Evolutionary conservation across 2,329 filamentous ascomycete species (phyloP).

Genomic region (Elsinoe arachidis): DNA sequence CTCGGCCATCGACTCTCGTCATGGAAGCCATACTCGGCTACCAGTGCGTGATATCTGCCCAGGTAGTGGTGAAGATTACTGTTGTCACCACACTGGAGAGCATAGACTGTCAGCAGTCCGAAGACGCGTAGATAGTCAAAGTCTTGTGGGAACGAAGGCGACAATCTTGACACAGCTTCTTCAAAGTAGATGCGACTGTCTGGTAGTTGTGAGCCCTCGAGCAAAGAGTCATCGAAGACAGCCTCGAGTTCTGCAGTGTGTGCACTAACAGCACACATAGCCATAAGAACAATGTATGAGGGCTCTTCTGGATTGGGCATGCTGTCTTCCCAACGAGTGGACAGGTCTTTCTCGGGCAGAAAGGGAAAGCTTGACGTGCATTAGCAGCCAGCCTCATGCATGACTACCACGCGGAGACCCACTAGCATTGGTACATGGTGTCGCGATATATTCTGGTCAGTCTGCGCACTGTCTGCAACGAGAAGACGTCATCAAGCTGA

Average conservation of each 20-base stretch:
- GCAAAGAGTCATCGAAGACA: background rate
- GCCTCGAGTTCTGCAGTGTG: background rate
- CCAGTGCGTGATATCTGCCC: background rate
- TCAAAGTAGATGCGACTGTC: background rate
- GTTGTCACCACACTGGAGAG: background rate
- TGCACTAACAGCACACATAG: background rate
- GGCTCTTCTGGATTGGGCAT: background rate
- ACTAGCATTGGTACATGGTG: background rate
- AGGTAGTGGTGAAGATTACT: background rate
- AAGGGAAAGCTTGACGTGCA: background rate
- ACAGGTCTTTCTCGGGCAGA: background rate
- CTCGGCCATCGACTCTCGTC: background rate
- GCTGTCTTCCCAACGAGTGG: background rate
- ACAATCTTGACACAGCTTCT: background rate
- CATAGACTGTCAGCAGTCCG: background rate
- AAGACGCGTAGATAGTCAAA: background rate
- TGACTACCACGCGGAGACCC: background rate
- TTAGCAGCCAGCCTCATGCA: background rate
- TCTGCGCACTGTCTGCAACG: background rate
- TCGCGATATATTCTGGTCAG: background rate
- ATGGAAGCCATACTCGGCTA: background rate
- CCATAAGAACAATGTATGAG: background rate
- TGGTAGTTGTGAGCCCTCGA: background rate
- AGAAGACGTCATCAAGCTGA: background rate
- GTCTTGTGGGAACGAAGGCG: background rate